phyloP scores from a whole-genome alignment of 1,139 yeast genomes.

The Debaryomyces robertsiae region DNA sequence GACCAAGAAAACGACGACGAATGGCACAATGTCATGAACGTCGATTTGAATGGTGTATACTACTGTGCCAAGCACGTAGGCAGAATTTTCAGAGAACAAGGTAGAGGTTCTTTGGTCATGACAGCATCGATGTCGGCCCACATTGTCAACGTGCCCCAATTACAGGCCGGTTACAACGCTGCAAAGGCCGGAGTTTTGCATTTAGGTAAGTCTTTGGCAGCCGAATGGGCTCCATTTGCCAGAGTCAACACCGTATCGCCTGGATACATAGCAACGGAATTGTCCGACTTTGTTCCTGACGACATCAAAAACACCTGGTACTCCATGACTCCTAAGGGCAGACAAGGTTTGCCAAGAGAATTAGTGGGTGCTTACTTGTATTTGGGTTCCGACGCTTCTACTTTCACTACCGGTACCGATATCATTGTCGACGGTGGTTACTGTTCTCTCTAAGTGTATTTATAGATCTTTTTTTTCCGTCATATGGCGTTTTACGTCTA shows the following conservation, averaged over 20 bases:
- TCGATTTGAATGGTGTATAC: conserved; percentile 48
- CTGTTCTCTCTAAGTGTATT: conserved; percentile 27
- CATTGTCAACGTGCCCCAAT: conserved; percentile 67
- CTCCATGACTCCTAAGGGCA: conserved; percentile 41
- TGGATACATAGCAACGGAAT: conserved; percentile 43
- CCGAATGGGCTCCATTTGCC: conserved; percentile 37
- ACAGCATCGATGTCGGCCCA: conserved; percentile 68
- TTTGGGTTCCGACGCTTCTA: conserved; percentile 44
- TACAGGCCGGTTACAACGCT: conserved; percentile 61
- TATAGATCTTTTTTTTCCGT: conserved; percentile 7
- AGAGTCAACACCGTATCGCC: conserved; percentile 37
- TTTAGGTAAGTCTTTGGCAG: conserved; percentile 34
- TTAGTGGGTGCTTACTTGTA: conserved; percentile 47
- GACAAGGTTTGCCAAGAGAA: conserved; percentile 44
- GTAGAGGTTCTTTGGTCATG: conserved; percentile 56
- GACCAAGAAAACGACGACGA: conserved; percentile 45
- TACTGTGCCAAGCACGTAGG: conserved; percentile 49
- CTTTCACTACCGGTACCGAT: conserved; percentile 50
- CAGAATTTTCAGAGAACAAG: conserved; percentile 40
- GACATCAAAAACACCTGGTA: conserved; percentile 27
- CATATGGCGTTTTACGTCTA: background rate
- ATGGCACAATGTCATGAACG: conserved; percentile 49
- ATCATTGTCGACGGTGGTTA: conserved; percentile 52
- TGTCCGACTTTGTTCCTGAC: conserved; percentile 41
- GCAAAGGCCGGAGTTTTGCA: conserved; percentile 38